These are phyloP conservation scores for Candida pseudofarinosa DNA, from an alignment of 805 yeast species.

Conservation along the genomic window DNA sequence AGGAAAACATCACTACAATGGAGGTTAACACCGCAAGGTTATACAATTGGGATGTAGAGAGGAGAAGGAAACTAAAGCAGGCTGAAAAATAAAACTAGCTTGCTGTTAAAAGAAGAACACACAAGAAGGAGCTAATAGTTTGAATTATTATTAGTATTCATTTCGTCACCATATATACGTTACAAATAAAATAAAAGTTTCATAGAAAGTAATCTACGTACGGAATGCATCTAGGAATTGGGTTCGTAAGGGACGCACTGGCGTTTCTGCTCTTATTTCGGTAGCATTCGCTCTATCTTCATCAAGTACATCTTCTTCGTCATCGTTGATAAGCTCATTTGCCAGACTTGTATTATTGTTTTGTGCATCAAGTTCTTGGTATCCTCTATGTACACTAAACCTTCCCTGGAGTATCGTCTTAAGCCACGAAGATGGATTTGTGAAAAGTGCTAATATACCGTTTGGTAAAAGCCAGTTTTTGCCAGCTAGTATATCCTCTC, in stretches of 20 bases:
- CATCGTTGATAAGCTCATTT: conserved; percentile 8
- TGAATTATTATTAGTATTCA: not conserved
- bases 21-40: conserved; percentile 95
- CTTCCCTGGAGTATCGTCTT: not conserved
- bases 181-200: conserved; percentile 21
- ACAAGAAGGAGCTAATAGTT: not conserved
- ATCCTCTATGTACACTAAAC: conserved; percentile 5
- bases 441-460: conserved; percentile 21
- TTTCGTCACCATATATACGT: not conserved
- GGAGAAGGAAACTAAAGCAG: conserved; percentile 51
- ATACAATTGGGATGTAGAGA: conserved; percentile 84
- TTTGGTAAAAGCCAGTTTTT: conserved; percentile 31
- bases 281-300: conserved; percentile 20
- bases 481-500: conserved; percentile 34
- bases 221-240: conserved; percentile 61
- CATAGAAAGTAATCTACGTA: conserved; percentile 30
- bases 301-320: conserved; percentile 19
- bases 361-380: conserved; percentile 3
- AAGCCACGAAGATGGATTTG: conserved; percentile 20
- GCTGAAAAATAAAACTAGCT: conserved; percentile 30
- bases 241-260: conserved; percentile 56
- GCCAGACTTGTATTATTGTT: conserved; percentile 1
- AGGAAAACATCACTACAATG: conserved; percentile 93
- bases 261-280: conserved; percentile 50
- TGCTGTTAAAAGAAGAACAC: not conserved